Evolutionary conservation across 116 monocot genomes (phyloP), one percentile per base, ranked within the genome.

Genomic region (Phalaenopsis hybrid): DNA sequence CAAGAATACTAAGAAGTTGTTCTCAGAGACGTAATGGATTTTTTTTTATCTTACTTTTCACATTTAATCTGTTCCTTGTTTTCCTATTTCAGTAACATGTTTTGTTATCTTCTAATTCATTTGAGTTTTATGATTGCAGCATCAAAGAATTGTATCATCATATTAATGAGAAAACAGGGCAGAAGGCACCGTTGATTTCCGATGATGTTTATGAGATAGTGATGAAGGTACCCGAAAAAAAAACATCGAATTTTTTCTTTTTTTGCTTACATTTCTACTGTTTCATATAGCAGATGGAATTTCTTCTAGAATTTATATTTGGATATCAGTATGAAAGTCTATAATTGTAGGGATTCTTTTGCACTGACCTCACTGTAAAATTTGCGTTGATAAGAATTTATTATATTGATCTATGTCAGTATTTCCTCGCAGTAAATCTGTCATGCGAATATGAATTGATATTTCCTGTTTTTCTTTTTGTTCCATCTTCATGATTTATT

Each of bases 141-240:
- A 85, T 93, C 76, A 98, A 98, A 84, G 75, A 87, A 4, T 90
- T 98, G 95, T 92, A 92, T 61, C 72, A 80, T 20, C 90, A 98
- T 88, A 70, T 81, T 61, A 85, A 91, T 57, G 92, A 90, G 83
- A 92, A 86, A 79, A 93, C 98, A 18, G 95, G 91, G 10, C 80
- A 73, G 76, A 59, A 85, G 79, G 91, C 98, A 0, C 89, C 95
- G 52, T 81, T 98, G 82, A 84, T 98, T 75, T 92, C 98, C 33
- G 93, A 98, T 80, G 95, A 98, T 78, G 92, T 98, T 65, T 93
- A 88, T 86, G 90, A 87, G 49, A 93, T 98, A 63, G 93, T 98
- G 75, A 92, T 93, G 93, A 91, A 92, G 95, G 98, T 94, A 65
- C 25, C n/a, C 6, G 6, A 23, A 23, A 63, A 31, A 31, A 31